Percentiles rank a stretch among this genome's conserved stretches.
Evolutionary conservation across 306 rosid species (phyloP).

Genomic region (Quercus gilva): DNA sequence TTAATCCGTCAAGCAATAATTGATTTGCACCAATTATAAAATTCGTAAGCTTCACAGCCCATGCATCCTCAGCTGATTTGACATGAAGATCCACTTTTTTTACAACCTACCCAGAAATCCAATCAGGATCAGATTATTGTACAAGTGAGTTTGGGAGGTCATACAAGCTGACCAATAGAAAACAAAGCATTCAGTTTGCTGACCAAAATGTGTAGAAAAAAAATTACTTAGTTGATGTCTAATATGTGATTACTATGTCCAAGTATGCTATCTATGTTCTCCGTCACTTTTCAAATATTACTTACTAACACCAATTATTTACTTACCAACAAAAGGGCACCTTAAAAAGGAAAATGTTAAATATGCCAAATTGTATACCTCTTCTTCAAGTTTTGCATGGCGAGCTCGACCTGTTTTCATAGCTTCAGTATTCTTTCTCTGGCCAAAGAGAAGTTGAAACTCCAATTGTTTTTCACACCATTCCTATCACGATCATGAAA

Average conservation of each 20-base stretch:
- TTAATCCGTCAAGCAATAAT: conserved; percentile 66
- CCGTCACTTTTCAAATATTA: background rate
- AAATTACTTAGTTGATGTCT: background rate
- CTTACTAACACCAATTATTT: no score
- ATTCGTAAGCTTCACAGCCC: conserved; percentile 74
- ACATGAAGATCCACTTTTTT: conserved; percentile 50
- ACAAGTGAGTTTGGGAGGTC: background rate
- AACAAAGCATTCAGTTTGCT: background rate
- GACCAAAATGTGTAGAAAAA: background rate
- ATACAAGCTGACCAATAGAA: background rate
- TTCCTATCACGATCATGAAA: conserved; percentile 43
- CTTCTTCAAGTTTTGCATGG: conserved; percentile 73
- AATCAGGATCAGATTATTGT: background rate
- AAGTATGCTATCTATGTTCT: background rate
- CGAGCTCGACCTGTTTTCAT: conserved; percentile 74
- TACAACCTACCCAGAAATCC: conserved; percentile 48
- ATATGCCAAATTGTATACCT: conserved; percentile 42
- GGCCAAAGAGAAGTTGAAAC: conserved; percentile 48
- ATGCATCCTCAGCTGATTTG: conserved; percentile 50
- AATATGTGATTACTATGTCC: background rate
- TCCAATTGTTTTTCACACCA: conserved; percentile 93
- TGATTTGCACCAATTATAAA: conserved; percentile 64
- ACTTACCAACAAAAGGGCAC: no score
- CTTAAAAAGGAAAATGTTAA: background rate
- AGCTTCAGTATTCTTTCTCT: conserved; percentile 35